These are phyloP conservation scores for Adiantum capillusveneris DNA, from an alignment of 75 land plant genomes.

Conservation along the genomic window DNA sequence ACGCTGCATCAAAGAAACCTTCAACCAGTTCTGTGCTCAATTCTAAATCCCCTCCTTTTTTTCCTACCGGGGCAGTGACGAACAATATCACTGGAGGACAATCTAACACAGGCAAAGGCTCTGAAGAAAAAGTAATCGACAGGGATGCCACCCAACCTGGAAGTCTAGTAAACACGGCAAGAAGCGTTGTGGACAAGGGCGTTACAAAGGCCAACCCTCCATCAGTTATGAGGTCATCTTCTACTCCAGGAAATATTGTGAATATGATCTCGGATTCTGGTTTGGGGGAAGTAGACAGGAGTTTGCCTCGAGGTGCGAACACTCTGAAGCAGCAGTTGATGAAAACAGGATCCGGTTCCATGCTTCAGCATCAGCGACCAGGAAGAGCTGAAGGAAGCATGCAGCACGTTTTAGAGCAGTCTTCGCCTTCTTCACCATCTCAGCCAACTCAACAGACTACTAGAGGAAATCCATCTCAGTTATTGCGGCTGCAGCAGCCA, in stretches of 20 bases:
- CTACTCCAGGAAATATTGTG: slow-evolving; percentile 3
- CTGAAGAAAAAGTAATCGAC: slow-evolving; percentile 11
- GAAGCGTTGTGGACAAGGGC: slow-evolving; percentile 5
- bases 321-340: background rate
- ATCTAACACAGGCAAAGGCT: no score
- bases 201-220: slow-evolving; percentile 3
- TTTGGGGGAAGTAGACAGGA: background rate
- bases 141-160: background rate
- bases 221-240: slow-evolving; percentile 9
- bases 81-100: slow-evolving; percentile 13
- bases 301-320: background rate
- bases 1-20: slow-evolving; percentile 2
- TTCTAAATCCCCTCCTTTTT: slow-evolving; percentile 59
- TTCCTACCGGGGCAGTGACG: slow-evolving; percentile 39
- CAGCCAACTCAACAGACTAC: background rate
- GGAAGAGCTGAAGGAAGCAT: background rate
- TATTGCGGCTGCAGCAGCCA: background rate
- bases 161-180: slow-evolving; percentile 1
- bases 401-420: background rate
- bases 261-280: background rate
- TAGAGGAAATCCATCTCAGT: background rate
- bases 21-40: slow-evolving; percentile 26
- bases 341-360: background rate
- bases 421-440: background rate
- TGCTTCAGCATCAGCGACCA: background rate